Evolutionary conservation across 139 green algal genomes (phyloP).

Genomic region (Diplosphaera chodatii): DNA sequence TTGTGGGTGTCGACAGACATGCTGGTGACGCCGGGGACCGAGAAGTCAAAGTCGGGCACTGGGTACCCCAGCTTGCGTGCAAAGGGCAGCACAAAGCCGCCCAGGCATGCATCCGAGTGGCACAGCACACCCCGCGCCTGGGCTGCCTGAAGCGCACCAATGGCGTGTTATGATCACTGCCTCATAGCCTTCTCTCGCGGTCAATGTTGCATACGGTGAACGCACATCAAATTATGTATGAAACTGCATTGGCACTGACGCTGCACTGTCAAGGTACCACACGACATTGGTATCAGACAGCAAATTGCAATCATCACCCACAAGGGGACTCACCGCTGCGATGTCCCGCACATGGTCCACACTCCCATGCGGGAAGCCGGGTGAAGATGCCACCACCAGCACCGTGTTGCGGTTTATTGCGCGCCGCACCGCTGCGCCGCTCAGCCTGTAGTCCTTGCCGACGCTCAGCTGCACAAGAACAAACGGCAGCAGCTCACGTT

Average conservation of each 20-base stretch:
- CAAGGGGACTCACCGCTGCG: slow-evolving; percentile 34
- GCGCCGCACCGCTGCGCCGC: slow-evolving; percentile 34
- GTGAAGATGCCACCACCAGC: slow-evolving; percentile 84
- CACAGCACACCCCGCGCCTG: slow-evolving; percentile 33
- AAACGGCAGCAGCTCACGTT: no score
- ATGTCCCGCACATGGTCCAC: slow-evolving; percentile 79
- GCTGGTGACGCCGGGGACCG: slow-evolving; percentile 80
- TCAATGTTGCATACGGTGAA: no score
- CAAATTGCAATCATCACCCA: no score
- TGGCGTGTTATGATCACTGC: no score
- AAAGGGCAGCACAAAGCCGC: slow-evolving; percentile 96
- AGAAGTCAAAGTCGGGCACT: slow-evolving; percentile 80
- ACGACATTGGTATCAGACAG: no score
- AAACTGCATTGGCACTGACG: no score
- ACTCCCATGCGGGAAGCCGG: slow-evolving; percentile 86
- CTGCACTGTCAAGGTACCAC: no score
- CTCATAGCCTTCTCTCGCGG: no score
- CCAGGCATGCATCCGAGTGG: slow-evolving; percentile 92
- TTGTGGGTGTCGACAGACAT: slow-evolving; percentile 97
- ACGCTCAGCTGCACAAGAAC: slow-evolving; percentile 37
- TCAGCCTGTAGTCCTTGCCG: slow-evolving; percentile 53
- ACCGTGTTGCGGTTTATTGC: slow-evolving; percentile 74
- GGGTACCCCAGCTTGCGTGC: slow-evolving; percentile 52
- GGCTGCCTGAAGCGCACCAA: slow-evolving; percentile 16
- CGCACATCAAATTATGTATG: no score